Conservation (phyloP, 441 rosid species). For the Euphorbia schlechtendalii region DNA sequence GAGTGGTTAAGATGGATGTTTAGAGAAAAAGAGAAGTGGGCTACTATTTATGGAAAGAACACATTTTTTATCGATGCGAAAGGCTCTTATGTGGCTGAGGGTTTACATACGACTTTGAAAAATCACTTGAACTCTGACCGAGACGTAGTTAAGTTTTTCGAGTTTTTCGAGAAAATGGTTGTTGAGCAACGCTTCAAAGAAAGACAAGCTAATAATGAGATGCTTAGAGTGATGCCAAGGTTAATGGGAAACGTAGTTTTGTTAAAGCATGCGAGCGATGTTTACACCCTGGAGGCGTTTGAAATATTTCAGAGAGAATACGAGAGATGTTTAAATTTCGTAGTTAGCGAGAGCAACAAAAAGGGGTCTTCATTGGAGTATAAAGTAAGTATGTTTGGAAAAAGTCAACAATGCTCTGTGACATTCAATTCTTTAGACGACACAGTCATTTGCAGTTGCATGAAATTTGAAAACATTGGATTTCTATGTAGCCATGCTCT, state of each 20-base stretch:
- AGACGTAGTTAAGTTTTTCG: conserved; percentile 9
- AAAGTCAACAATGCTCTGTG: not conserved
- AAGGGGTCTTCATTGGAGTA: conserved; percentile 8
- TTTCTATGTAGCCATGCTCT: conserved; percentile 16
- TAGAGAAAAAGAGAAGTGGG: conserved; percentile 16
- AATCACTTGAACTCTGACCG: conserved; percentile 9
- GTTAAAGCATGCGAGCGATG: conserved; percentile 16
- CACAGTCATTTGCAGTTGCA: conserved; percentile 9
- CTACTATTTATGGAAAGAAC: conserved; percentile 9
- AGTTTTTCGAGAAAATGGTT: conserved; percentile 12
- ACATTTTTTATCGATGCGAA: conserved; percentile 8
- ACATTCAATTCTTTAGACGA: conserved; percentile 14
- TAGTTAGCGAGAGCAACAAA: conserved; percentile 4
- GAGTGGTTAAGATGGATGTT: conserved; percentile 16
- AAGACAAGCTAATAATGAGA: conserved; percentile 16
- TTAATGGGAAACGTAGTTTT: conserved; percentile 13
- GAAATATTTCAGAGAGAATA: conserved; percentile 20
- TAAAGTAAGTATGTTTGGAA: conserved; percentile 12
- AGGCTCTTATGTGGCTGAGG: conserved; percentile 12
- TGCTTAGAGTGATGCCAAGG: conserved; percentile 12
- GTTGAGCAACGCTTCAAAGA: conserved; percentile 13
- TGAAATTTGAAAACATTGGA: conserved; percentile 19
- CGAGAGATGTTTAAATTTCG: conserved; percentile 14
- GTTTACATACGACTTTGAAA: conserved; percentile 9
- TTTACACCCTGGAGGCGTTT: conserved; percentile 13